Conservation (phyloP, 1,139 yeast species). For the Groenewaldozyma auringiensis region DNA sequence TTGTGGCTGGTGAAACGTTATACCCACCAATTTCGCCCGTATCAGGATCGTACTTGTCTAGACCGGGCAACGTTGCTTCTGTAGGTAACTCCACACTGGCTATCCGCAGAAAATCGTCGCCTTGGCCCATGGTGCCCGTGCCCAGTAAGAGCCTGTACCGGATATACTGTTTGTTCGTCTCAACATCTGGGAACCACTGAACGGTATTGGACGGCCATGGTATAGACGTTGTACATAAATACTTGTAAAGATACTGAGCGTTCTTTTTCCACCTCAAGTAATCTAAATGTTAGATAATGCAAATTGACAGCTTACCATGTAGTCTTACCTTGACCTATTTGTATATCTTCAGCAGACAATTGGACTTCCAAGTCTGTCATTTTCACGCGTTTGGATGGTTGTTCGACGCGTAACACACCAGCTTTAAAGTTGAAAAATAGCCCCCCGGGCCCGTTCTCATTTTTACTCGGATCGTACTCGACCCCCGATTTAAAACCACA, state of each 20-base stretch:
- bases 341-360: too few relatives aligned
- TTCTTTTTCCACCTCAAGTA: constrained; percentile 94
- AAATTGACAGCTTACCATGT: too few relatives aligned
- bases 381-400: too few relatives aligned
- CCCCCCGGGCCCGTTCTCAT: too few relatives aligned
- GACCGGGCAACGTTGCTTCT: constrained; percentile 12
- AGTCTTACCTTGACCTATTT: too few relatives aligned
- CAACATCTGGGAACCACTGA: constrained; percentile 39
- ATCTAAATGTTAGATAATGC: too few relatives aligned
- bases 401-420: too few relatives aligned
- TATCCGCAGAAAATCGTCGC: constrained; percentile 65
- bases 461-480: too few relatives aligned
- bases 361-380: too few relatives aligned
- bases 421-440: too few relatives aligned
- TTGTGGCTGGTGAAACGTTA: constrained; percentile 18
- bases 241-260: constrained; percentile 79
- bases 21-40: constrained; percentile 30
- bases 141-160: constrained; percentile 54
- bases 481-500: too few relatives aligned
- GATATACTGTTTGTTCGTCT: constrained; percentile 16
- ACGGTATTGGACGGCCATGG: constrained; percentile 49
- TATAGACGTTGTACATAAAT: constrained; percentile 60
- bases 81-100: constrained; percentile 57
- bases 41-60: constrained; percentile 31
- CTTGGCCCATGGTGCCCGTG: constrained; percentile 81